These are phyloP conservation scores for Ustilago loliicola DNA, from an alignment of 1,284 basidiomycete species.

Conservation along the genomic window DNA sequence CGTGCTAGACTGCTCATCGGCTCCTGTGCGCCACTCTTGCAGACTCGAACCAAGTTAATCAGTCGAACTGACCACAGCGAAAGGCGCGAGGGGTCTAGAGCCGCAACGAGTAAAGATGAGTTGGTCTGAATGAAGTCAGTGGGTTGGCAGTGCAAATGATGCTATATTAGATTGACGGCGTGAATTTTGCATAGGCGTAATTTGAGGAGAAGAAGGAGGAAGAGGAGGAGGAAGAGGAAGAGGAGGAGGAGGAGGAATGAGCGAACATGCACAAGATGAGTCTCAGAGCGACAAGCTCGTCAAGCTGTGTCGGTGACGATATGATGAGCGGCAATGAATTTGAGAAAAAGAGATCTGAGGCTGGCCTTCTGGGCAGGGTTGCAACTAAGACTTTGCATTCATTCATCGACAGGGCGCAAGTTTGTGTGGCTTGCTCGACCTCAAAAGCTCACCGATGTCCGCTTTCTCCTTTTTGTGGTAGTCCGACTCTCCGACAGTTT, in stretches of 20 bases:
- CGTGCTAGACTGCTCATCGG: background rate
- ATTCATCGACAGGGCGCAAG: background rate
- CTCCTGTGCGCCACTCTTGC: background rate
- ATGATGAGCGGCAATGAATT: slow-evolving; percentile 1
- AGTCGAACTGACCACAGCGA: background rate
- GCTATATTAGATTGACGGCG: background rate
- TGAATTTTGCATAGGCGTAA: background rate
- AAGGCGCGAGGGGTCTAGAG: background rate
- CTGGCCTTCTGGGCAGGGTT: slow-evolving; percentile 3
- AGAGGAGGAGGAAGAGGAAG: too few relatives aligned
- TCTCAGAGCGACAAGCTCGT: slow-evolving; percentile 8
- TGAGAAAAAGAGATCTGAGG: slow-evolving; percentile 4
- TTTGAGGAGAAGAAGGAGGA: background rate
- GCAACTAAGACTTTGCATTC: background rate
- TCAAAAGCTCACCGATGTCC: background rate
- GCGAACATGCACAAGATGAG: slow-evolving; percentile 4
- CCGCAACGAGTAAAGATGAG: background rate
- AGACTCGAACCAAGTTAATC: background rate
- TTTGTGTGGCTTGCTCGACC: slow-evolving; percentile 9
- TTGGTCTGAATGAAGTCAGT: background rate
- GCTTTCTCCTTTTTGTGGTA: background rate
- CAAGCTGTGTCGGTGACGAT: slow-evolving; percentile 3
- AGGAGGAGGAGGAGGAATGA: background rate
- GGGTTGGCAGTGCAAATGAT: background rate
- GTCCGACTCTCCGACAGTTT: background rate